A percentile compares a stretch with the other conserved stretches of the same genome.
Conservation (phyloP, 2,329 filamentous ascomycete species). For the Aspergillus pseudoglaucus region DNA sequence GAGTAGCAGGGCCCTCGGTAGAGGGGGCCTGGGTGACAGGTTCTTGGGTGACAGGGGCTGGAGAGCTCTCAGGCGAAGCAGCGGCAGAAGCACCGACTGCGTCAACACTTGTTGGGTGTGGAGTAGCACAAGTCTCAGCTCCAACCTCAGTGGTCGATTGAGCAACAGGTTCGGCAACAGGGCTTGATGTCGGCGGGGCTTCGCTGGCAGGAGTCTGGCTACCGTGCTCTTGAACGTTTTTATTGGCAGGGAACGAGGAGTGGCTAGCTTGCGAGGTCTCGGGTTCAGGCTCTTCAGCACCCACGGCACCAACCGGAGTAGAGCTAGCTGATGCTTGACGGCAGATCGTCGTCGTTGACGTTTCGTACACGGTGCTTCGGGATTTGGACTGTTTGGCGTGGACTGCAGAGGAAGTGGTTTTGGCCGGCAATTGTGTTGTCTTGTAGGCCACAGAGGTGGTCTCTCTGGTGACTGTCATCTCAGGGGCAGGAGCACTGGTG, state of each 20-base stretch:
- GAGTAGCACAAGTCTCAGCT: not conserved
- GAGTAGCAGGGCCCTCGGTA: not conserved
- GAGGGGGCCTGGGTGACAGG: not conserved
- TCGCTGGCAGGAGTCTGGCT: not conserved
- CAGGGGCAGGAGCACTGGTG: not conserved
- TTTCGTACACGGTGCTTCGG: slow-evolving; percentile 7
- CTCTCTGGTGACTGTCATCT: not conserved
- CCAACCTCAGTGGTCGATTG: not conserved
- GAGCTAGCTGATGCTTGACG: not conserved
- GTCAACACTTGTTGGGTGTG: too few species aligned
- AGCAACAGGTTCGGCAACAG: not conserved
- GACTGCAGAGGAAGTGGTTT: not conserved
- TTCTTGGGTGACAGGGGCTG: not conserved
- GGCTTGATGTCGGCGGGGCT: not conserved
- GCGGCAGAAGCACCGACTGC: not conserved
- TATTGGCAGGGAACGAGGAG: not conserved
- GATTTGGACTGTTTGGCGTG: slow-evolving; percentile 1
- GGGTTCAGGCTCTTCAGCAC: not conserved
- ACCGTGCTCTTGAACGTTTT: not conserved
- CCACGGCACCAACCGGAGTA: not conserved
- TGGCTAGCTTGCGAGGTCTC: not conserved
- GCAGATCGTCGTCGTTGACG: slow-evolving; percentile 3
- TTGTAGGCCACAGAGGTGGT: not conserved
- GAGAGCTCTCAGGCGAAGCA: not conserved
- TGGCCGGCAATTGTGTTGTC: not conserved